A percentile compares a stretch with the other conserved stretches of the same genome.
These are phyloP conservation scores for Oehlia diaphana DNA, from an alignment of 192 early-diverging fungal species.

Conservation along the genomic window DNA sequence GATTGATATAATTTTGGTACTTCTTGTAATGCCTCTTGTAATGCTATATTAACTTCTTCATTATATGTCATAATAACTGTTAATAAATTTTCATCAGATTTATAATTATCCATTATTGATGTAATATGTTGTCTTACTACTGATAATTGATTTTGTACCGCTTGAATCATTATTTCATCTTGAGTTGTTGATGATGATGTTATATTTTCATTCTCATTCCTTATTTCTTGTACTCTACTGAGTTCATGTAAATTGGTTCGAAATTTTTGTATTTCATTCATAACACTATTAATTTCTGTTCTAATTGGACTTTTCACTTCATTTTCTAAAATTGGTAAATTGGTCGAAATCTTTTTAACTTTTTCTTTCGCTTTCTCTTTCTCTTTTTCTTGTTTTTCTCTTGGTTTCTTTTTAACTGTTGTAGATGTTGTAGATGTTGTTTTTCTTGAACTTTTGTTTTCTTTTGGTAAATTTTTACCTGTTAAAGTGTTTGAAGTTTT, in stretches of 20 bases:
- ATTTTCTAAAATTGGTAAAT: too few species aligned
- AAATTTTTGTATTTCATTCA: constrained; percentile 14
- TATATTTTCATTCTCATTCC: neutral
- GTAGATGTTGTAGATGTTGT: too few species aligned
- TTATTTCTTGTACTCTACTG: constrained; percentile 4
- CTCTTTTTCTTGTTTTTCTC: too few species aligned
- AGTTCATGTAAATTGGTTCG: constrained; percentile 7
- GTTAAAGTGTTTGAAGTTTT: too few species aligned
- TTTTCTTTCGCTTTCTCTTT: too few species aligned
- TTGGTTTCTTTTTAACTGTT: too few species aligned
- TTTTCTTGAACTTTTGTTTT: too few species aligned
- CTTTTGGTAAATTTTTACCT: too few species aligned
- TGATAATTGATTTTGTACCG: constrained; percentile 9
- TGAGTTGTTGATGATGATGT: neutral
- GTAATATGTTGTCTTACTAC: neutral
- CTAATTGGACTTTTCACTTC: neutral
- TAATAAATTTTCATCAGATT: constrained; percentile 3
- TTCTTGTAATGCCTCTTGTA: constrained; percentile 14
- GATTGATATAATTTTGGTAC: neutral
- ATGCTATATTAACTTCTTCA: constrained; percentile 22
- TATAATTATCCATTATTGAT: constrained; percentile 1
- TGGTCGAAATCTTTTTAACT: too few species aligned
- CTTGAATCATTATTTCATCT: constrained; percentile 2
- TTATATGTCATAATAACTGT: constrained; percentile 19
- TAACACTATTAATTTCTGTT: constrained; percentile 1